Conservation (phyloP, 768 basidiomycete genomes). For the Mycena haematopus region DNA sequence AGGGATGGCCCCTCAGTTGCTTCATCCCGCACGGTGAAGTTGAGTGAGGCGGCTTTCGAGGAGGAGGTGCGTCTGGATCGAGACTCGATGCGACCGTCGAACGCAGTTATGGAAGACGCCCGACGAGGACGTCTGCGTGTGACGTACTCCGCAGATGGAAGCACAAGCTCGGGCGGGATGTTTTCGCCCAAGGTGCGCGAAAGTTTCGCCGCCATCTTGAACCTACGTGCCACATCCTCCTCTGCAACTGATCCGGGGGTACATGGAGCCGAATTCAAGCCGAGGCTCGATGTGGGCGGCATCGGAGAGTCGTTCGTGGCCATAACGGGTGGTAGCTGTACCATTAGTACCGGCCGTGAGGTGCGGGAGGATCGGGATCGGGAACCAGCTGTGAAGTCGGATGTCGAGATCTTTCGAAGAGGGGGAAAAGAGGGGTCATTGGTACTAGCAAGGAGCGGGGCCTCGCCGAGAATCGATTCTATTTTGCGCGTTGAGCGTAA, state of each 20-base stretch:
- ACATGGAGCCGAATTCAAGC: neutral
- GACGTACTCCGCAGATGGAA: neutral
- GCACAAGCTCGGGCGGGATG: conserved; percentile 61
- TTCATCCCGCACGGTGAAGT: neutral
- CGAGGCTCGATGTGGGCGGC: neutral
- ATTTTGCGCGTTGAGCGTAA: conserved; percentile 66
- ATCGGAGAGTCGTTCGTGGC: neutral
- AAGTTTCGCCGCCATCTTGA: conserved; percentile 65
- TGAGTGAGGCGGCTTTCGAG: neutral
- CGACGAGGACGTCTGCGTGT: neutral
- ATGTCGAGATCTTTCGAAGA: neutral
- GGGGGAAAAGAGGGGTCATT: neutral
- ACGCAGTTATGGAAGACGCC: neutral
- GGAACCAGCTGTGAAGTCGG: neutral
- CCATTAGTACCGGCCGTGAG: neutral
- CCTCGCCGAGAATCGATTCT: conserved; percentile 56
- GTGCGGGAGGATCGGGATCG: neutral
- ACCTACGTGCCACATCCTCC: conserved; percentile 38
- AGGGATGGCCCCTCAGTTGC: neutral
- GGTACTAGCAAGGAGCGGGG: neutral
- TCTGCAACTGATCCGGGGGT: neutral
- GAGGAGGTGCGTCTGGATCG: neutral
- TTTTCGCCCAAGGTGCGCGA: conserved; percentile 63
- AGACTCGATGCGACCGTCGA: neutral
- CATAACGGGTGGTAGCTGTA: neutral